Percentiles rank a stretch among this genome's conserved stretches.
phyloP scores from a whole-genome alignment of 129 eudicot genomes.

The Chrysanthemum makinoi region DNA sequence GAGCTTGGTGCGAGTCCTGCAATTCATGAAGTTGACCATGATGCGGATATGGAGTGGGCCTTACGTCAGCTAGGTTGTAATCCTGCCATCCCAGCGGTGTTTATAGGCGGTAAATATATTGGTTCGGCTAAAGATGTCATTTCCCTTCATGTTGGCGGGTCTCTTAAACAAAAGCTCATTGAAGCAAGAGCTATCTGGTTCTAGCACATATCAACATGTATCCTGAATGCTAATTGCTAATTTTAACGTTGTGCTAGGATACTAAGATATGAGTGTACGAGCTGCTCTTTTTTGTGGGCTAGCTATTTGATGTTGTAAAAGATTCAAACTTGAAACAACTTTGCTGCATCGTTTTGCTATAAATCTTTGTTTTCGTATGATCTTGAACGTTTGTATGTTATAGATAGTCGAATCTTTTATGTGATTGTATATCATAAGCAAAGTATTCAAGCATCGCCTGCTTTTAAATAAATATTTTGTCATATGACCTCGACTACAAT shows the following conservation, averaged over 20 bases:
- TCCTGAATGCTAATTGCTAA: slow-evolving; percentile 1
- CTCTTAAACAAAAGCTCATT: slow-evolving; percentile 59
- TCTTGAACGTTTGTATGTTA: background rate
- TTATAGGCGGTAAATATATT: slow-evolving; percentile 71
- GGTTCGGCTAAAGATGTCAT: slow-evolving; percentile 79
- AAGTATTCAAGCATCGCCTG: background rate
- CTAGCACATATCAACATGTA: slow-evolving; percentile 27
- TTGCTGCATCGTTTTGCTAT: background rate
- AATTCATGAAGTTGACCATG: slow-evolving; percentile 73
- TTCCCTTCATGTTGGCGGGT: slow-evolving; percentile 73
- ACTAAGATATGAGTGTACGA: slow-evolving; percentile 17
- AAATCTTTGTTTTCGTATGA: background rate
- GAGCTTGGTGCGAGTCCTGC: slow-evolving; percentile 93
- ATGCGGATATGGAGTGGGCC: slow-evolving; percentile 69
- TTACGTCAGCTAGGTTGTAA: slow-evolving; percentile 61
- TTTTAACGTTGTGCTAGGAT: slow-evolving; percentile 16
- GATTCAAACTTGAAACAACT: slow-evolving; percentile 8
- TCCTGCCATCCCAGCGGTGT: slow-evolving; percentile 80
- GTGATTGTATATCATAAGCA: too few species aligned
- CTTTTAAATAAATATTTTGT: background rate
- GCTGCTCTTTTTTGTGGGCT: slow-evolving; percentile 33
- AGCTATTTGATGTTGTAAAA: slow-evolving; percentile 9
- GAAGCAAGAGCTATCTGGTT: slow-evolving; percentile 85
- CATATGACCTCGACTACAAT: background rate
- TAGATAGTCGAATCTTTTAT: background rate